Percentiles rank a stretch among this genome's conserved stretches.
These are phyloP conservation scores for Magnaporthales sp. DNA, from an alignment of 2,329 filamentous ascomycete genomes.

Conservation along the genomic window DNA sequence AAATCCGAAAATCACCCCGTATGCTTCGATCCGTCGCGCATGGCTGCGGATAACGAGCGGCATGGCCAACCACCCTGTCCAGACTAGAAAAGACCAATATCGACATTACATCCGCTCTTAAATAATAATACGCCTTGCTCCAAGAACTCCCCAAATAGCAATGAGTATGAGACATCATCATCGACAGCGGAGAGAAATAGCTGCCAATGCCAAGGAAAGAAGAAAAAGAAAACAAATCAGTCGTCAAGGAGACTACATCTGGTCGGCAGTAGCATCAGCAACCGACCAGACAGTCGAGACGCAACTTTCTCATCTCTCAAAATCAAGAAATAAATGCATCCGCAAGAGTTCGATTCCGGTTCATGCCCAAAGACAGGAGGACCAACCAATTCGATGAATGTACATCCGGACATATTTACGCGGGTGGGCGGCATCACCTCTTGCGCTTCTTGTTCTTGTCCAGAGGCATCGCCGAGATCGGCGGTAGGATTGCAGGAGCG, in stretches of 20 bases:
- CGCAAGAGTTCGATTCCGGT: background rate
- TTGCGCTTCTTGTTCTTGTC: slow-evolving; percentile 58
- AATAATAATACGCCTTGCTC: slow-evolving; percentile 4
- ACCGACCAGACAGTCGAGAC: background rate
- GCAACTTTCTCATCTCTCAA: background rate
- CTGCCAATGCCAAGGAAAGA: slow-evolving; percentile 1
- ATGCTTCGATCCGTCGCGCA: background rate
- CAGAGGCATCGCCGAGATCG: slow-evolving; percentile 11
- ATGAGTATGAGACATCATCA: slow-evolving; percentile 1
- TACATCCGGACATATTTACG: background rate
- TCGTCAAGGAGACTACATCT: background rate
- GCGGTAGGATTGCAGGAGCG: slow-evolving; percentile 17
- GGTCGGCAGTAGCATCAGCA: background rate
- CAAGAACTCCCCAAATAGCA: slow-evolving; percentile 1
- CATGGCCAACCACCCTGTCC: background rate
- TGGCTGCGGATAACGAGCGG: background rate
- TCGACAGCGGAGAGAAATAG: background rate
- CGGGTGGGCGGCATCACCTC: slow-evolving; percentile 26
- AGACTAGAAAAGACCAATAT: slow-evolving; percentile 1
- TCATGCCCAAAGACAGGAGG: background rate
- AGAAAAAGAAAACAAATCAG: background rate
- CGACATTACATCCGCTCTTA: slow-evolving; percentile 5
- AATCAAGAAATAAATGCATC: background rate
- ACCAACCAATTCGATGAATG: background rate
- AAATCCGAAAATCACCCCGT: background rate